These are phyloP conservation scores for Naegleria lovaniensis DNA, from an alignment of 208 protist genomes.

Conservation along the genomic window DNA sequence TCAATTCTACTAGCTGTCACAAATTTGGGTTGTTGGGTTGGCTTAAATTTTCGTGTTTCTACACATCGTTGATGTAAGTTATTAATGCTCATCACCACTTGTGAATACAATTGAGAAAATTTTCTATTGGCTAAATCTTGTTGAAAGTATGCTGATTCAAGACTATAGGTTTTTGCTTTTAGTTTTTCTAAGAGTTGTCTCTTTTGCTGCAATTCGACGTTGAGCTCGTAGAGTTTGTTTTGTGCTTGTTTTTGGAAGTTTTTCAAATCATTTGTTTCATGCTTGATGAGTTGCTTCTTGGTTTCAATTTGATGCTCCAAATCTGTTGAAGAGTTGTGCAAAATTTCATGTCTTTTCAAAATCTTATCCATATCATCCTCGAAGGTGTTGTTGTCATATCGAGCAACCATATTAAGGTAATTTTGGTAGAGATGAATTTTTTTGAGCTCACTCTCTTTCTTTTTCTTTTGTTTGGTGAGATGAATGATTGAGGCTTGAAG, in stretches of 20 bases:
- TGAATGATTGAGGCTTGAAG: background rate
- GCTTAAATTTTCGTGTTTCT: background rate
- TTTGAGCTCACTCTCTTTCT: background rate
- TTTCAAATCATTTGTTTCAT: background rate
- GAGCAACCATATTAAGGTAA: background rate
- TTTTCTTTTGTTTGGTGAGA: background rate
- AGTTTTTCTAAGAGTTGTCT: background rate
- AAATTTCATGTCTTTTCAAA: slow-evolving; percentile 4
- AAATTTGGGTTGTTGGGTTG: background rate
- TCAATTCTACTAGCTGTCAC: background rate
- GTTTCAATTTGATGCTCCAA: background rate
- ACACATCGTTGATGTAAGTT: background rate
- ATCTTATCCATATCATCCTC: slow-evolving; percentile 9
- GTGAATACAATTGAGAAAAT: background rate
- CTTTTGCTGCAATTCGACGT: background rate
- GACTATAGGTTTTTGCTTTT: background rate
- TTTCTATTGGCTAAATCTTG: background rate
- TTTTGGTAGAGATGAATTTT: slow-evolving; percentile 6
- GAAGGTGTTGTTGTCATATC: background rate
- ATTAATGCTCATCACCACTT: background rate
- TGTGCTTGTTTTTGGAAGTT: background rate
- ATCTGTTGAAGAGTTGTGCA: background rate
- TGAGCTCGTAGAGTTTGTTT: background rate
- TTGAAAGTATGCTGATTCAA: background rate
- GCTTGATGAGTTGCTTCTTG: background rate